Conservation (phyloP, 1,139 yeast genomes). For the Pneumocystis murina region DNA sequence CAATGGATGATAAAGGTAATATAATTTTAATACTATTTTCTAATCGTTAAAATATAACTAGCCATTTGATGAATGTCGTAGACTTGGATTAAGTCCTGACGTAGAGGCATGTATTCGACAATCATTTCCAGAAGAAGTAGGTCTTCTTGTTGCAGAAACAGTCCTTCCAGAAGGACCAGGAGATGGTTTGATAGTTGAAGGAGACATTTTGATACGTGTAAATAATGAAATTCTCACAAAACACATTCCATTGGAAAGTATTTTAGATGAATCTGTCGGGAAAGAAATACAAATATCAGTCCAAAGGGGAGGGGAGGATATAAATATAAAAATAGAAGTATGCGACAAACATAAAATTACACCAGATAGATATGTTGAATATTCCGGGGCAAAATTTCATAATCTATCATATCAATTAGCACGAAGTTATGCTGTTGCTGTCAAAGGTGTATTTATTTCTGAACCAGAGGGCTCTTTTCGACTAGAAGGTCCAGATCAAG, state of each 20-base stretch:
- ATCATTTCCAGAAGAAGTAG: slow-evolving; percentile 59
- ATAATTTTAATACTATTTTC: not conserved
- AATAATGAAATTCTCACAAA: slow-evolving; percentile 45
- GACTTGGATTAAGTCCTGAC: slow-evolving; percentile 66
- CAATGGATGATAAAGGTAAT: slow-evolving; percentile 50
- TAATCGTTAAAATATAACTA: slow-evolving; percentile 15
- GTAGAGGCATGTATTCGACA: slow-evolving; percentile 58
- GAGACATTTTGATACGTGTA: slow-evolving; percentile 67
- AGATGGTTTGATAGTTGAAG: slow-evolving; percentile 57
- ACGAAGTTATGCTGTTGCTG: slow-evolving; percentile 68
- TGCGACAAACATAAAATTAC: slow-evolving; percentile 72
- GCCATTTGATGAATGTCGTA: slow-evolving; percentile 81
- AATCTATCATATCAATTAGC: slow-evolving; percentile 81
- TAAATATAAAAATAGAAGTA: slow-evolving; percentile 38
- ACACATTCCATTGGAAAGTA: slow-evolving; percentile 70
- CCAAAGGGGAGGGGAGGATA: slow-evolving; percentile 60
- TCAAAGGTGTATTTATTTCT: slow-evolving; percentile 65
- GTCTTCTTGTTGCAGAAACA: slow-evolving; percentile 70
- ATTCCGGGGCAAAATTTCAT: slow-evolving; percentile 77
- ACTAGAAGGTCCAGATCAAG: slow-evolving; percentile 34
- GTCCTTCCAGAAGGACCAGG: slow-evolving; percentile 84
- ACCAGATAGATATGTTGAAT: slow-evolving; percentile 66
- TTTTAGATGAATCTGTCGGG: slow-evolving; percentile 60
- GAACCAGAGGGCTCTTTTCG: slow-evolving; percentile 69
- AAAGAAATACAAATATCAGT: slow-evolving; percentile 41